These are phyloP conservation scores for Saccharomycodes ludwigii DNA, from an alignment of 805 yeast genomes.

Conservation along the genomic window DNA sequence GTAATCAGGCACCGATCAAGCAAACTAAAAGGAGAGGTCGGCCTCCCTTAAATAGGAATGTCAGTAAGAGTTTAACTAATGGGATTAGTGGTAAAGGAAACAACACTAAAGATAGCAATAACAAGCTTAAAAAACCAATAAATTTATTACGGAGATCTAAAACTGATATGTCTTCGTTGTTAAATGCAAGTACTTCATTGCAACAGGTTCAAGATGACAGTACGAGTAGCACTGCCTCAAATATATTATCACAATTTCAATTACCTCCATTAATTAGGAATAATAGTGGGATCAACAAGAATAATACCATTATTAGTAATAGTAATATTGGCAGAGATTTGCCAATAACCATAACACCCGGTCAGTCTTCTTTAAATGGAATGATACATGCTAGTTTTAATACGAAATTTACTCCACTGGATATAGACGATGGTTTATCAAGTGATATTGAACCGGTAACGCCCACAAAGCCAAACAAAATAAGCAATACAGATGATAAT, in stretches of 20 bases:
- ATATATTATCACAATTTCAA: neutral
- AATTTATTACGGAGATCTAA: neutral
- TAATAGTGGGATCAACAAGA: neutral
- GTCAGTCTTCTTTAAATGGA: neutral
- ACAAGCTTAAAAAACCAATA: slow-evolving; percentile 1
- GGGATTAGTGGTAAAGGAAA: neutral
- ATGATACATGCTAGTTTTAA: neutral
- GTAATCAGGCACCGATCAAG: too few relatives aligned
- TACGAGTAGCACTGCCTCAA: neutral
- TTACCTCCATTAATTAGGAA: neutral
- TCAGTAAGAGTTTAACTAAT: too few relatives aligned
- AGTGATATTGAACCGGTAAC: slow-evolving; percentile 23
- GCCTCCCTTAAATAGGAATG: too few relatives aligned
- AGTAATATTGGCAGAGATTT: neutral
- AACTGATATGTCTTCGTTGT: slow-evolving; percentile 1
- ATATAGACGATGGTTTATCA: slow-evolving; percentile 25
- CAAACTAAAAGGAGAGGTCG: too few relatives aligned
- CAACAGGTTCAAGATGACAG: neutral
- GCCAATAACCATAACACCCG: neutral
- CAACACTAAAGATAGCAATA: neutral
- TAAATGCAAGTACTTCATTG: slow-evolving; percentile 3
- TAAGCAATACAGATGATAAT: neutral
- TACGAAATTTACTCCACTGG: slow-evolving; percentile 8
- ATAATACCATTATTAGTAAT: neutral
- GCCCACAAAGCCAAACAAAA: slow-evolving; percentile 1